These are phyloP conservation scores for Serendipita indica DNA, from an alignment of 768 basidiomycete genomes.

Conservation along the genomic window DNA sequence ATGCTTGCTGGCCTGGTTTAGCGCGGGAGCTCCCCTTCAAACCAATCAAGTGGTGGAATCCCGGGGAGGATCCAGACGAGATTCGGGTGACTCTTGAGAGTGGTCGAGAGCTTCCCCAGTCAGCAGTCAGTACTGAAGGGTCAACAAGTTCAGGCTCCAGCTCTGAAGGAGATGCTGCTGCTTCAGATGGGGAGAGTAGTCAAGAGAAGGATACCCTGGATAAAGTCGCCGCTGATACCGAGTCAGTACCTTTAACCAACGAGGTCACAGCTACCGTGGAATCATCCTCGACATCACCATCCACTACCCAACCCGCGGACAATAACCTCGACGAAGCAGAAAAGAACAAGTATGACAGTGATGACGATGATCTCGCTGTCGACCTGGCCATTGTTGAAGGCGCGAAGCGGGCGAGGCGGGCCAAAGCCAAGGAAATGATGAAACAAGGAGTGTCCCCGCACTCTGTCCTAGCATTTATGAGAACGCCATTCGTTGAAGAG, in stretches of 20 bases:
- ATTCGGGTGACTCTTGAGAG: too few species aligned
- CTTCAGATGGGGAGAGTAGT: too few species aligned
- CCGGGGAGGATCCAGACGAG: slow-evolving; percentile 16
- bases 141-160: too few species aligned
- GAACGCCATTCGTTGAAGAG: background rate
- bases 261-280: too few species aligned
- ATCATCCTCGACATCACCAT: background rate
- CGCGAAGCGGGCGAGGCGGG: background rate
- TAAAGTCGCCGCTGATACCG: too few species aligned
- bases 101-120: too few species aligned
- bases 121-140: too few species aligned
- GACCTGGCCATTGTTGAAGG: background rate
- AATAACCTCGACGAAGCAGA: slow-evolving; percentile 10
- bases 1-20: slow-evolving; percentile 27
- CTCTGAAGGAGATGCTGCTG: too few species aligned
- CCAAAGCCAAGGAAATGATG: background rate
- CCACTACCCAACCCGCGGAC: background rate
- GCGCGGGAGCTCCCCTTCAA: slow-evolving; percentile 10
- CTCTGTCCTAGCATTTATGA: background rate
- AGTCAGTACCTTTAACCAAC: too few species aligned
- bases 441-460: background rate
- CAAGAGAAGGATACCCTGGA: too few species aligned
- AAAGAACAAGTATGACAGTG: slow-evolving; percentile 9
- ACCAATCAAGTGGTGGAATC: slow-evolving; percentile 21
- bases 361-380: slow-evolving; percentile 10